phyloP scores from a whole-genome alignment of 768 basidiomycete species.

The Dioszegia hungarica region DNA sequence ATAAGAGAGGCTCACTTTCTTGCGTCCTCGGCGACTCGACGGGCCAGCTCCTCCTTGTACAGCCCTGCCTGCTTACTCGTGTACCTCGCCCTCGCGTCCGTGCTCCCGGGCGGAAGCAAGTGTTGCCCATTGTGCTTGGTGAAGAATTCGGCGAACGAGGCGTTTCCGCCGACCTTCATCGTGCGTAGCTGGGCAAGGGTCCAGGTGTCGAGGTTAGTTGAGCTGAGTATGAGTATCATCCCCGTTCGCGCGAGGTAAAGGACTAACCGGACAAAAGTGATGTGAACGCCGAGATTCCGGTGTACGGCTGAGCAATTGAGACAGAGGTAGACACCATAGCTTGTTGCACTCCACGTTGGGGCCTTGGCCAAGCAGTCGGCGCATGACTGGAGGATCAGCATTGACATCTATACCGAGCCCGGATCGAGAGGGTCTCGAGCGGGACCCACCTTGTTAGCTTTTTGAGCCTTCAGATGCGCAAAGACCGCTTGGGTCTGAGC shows the following conservation, averaged over 20 bases:
- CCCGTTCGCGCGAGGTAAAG: too few relatives aligned
- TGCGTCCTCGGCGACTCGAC: slow-evolving; percentile 70
- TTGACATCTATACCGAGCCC: not conserved
- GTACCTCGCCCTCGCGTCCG: slow-evolving; percentile 86
- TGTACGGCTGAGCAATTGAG: slow-evolving; percentile 93
- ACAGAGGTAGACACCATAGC: slow-evolving; percentile 95
- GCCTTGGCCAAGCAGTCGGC: slow-evolving; percentile 94
- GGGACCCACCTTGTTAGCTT: slow-evolving; percentile 70
- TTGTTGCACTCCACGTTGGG: slow-evolving; percentile 96
- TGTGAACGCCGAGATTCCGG: slow-evolving; percentile 96
- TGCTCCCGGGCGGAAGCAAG: slow-evolving; percentile 58
- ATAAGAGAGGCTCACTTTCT: slow-evolving; percentile 53
- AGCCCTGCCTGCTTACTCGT: slow-evolving; percentile 72
- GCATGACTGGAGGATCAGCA: slow-evolving; percentile 64
- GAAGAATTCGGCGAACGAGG: slow-evolving; percentile 79
- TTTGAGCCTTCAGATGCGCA: slow-evolving; percentile 71
- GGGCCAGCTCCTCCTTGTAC: slow-evolving; percentile 87
- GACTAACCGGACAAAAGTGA: slow-evolving; percentile 86
- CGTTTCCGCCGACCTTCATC: slow-evolving; percentile 95
- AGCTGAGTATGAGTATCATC: slow-evolving; percentile 54
- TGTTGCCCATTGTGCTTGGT: slow-evolving; percentile 74
- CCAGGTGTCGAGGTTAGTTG: slow-evolving; percentile 95
- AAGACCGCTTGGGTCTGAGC: slow-evolving; percentile 84
- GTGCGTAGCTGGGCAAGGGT: slow-evolving; percentile 80
- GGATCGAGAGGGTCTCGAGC: too few relatives aligned